Base-by-base conservation (phyloP, 768 basidiomycete species). In the Phlegmacium glaucopus region DNA sequence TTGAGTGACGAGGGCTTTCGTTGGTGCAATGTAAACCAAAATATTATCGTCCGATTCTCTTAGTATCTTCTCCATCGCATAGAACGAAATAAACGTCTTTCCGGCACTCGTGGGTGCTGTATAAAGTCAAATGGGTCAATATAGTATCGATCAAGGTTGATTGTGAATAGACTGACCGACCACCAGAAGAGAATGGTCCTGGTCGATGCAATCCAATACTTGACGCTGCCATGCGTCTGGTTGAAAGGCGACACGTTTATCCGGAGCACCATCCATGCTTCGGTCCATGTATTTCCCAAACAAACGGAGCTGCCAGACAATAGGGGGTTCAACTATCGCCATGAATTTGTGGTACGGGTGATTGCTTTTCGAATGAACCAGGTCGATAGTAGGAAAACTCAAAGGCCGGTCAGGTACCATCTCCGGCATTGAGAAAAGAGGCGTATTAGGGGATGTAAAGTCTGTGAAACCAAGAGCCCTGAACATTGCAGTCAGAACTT, bases 61-160 rank as follows among this genome's bases (percentile, higher is more conserved):
- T 2, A 88, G 64, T 11, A 85, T 68, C 51, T 77, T 76, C 59
- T 86, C 84, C 85, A 88, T 87, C 0, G 87, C 85, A 53, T 87
- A 87, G 61, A 75, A 88, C 2, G 83, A 83, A 36, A 88, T 85
- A 57, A 88, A 88, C 0, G 86, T 87, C 61, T 88, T 88, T 25
- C 85, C 84, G 1, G 83, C 84, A 61, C 82, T 83, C 1, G 83
- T 85, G 1, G 83, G 84, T 3, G 83, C 83, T 85, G 54, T 4
- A 36, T 28, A 42, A 32, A 17, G 30, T 28, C 4, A 39, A 10
- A 37, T 42, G 26, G 10, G 16, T 45, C 28, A n/a, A 47, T 29
- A 13, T 13, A n/a, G n/a, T n/a, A 7, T 25, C 40, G 27, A 27
- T 16, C 3, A 12, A 25, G 7, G 27, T 4, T 17, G 13, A 42